Conservation (phyloP, 208 protist species). For the Wallacemonas collosoma region DNA sequence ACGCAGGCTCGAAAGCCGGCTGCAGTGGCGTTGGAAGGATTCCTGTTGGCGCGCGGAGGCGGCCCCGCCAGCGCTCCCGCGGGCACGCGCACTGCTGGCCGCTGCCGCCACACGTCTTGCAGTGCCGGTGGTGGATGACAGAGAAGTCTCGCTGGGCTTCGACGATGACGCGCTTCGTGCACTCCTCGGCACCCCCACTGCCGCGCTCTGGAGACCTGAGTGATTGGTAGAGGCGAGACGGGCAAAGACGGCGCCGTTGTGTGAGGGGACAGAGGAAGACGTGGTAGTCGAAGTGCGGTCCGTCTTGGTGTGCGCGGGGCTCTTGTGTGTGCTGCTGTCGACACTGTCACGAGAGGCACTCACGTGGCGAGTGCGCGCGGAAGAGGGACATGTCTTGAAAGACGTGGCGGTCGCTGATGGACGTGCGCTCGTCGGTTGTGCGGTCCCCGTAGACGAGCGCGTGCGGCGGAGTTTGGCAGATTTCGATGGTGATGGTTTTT, state of each 20-base stretch:
- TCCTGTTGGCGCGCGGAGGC: slow-evolving; percentile 36
- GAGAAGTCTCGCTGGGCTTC: neutral
- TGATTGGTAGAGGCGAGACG: slow-evolving; percentile 11
- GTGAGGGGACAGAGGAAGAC: neutral
- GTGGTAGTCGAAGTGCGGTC: neutral
- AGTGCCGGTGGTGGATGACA: neutral
- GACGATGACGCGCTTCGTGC: neutral
- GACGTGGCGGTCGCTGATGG: neutral
- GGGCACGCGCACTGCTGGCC: too few species aligned
- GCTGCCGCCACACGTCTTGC: too few species aligned
- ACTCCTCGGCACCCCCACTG: neutral
- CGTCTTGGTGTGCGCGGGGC: neutral
- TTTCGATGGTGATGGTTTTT: neutral
- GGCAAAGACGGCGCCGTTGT: neutral
- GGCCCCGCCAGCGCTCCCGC: neutral
- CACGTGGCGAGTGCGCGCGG: too few species aligned
- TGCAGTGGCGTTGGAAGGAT: slow-evolving; percentile 26
- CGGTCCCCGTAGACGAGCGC: neutral
- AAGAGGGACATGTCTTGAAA: too few species aligned
- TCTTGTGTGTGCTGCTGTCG: too few species aligned
- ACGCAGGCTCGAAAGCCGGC: slow-evolving; percentile 9
- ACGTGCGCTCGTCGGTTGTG: neutral
- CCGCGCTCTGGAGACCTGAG: slow-evolving; percentile 4
- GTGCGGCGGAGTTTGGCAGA: neutral
- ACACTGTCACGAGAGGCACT: too few species aligned